Evolutionary conservation across 352 stramenopile genomes (phyloP), one percentile per base, ranked within the genome.

Genomic region (Pythium periplocum): DNA sequence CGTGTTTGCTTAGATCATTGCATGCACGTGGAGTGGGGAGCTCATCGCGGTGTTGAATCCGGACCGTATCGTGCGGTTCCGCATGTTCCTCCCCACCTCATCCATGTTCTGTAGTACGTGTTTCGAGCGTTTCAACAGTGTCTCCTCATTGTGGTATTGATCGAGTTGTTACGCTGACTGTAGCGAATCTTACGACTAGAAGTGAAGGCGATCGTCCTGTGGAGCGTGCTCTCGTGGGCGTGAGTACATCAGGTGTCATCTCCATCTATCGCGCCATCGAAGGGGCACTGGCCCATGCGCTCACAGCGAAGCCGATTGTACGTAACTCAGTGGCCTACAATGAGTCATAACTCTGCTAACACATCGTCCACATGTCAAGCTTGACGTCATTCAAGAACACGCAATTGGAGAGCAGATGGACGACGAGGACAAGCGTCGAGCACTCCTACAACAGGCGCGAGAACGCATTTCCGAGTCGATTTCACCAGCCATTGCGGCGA

Each of bases 11-110:
- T 38, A 92, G 78, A 65, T 92, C 47, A 62, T 90, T 6, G 71
- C 64, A 3, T 89, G 77, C 43, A 90, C 75, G 35, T 92, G 81
- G 81, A 89, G 75, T 59, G 81, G 82, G 2, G 56, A 73, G 50
- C 53, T 90, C 31, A 86, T 76, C 53, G 68, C 68, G 30, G 70
- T 87, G 17, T 53, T 73, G 32, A 68, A 78, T 48, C 59, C 75
- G 17, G 45, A 64, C 34, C 53, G 59, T 34, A 56, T 85, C 9
- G 68, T 85, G 11, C 69, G 65, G 26, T 92, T 92, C 40, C 77
- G 78, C 31, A 87, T 83, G 57, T 48, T 87, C 6, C 61, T 87
- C 33, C 78, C 82, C 6, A 68, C 64, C 3, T 68, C 69, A 6
- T 77, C 61, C 5, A 86, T 90, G 68, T 86, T 90, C 53, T 86